Base-by-base conservation (phyloP, 768 basidiomycete genomes). In the Boletales sp. region DNA sequence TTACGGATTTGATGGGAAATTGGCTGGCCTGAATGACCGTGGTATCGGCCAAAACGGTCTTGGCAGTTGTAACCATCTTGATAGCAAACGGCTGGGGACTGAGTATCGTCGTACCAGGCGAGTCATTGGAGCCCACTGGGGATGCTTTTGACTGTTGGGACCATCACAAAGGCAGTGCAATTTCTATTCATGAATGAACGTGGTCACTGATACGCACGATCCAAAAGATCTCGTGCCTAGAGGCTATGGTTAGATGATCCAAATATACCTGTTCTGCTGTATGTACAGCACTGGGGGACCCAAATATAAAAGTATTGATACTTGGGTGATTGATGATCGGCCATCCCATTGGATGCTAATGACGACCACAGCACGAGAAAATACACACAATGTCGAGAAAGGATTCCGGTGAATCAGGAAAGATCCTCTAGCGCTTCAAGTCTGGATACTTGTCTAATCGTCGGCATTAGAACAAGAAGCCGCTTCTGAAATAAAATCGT, bases 361-460 rank as follows among this genome's bases (percentile, higher is more conserved):
- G 40, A 38, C 49, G 34, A 50, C 47, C 53, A 59, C 48, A 43
- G 29, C 45, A 50, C 39, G 21, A 27, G 27, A 51, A 27, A 40
- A 47, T 47, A 40, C 42, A 51, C 37, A 40, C 6, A 24, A 54
- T 14, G 39, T 21, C n/a, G 30, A 38, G 36, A 45, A 27, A 13
- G 37, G 30, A 47, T 36, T 11, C 19, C 19, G 35, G 48, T 47
- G 37, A 37, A 39, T 64, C 54, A 64, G 14, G 63, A 65, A 13
- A 64, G 57, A 50, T 68, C 66, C 50, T 77, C 75, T 43, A 79
- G 52, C 6, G 71, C 75, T 61, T 82, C 81, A 27, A 82, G 68
- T 44, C 78, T 68, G 14, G 66, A 51, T 34, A 82, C 74, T 68
- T 82, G 80, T 50, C 81, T 69, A 47, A 15, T 21, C 38, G 13